Conservation (phyloP, 139 green algal genomes). For the Chlamydomonas applanata region DNA sequence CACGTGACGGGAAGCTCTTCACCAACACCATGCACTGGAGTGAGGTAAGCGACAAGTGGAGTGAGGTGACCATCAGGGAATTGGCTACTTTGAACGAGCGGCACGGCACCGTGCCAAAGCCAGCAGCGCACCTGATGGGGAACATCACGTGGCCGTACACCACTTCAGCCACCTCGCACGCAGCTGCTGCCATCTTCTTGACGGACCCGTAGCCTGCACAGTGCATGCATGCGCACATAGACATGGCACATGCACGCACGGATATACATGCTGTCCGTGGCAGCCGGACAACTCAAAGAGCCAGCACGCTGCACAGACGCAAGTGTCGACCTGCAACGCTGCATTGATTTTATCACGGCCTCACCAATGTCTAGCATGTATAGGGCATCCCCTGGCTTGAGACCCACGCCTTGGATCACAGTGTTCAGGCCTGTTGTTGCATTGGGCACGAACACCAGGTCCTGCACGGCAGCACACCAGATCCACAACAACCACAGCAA, state of each 20-base stretch:
- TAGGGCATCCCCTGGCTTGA: constrained; percentile 32
- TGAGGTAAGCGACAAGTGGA: background rate
- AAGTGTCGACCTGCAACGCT: background rate
- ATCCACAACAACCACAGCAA: too few relatives aligned
- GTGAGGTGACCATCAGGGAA: background rate
- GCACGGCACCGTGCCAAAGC: background rate
- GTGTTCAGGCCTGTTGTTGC: constrained; percentile 69
- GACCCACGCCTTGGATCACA: constrained; percentile 39
- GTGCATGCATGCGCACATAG: background rate
- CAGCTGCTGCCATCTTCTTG: constrained; percentile 64
- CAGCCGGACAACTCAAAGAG: background rate
- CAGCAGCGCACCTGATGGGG: constrained; percentile 34
- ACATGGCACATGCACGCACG: background rate
- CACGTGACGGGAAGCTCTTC: too few relatives aligned
- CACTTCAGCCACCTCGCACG: constrained; percentile 30
- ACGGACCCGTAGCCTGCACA: constrained; percentile 60
- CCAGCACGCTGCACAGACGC: background rate
- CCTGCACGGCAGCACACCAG: too few relatives aligned
- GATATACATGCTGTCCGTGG: background rate
- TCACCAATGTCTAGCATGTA: constrained; percentile 55
- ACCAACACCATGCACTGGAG: background rate
- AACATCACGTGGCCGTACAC: constrained; percentile 48
- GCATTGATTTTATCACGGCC: background rate
- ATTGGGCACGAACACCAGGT: constrained; percentile 71
- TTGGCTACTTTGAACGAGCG: background rate